Conservation (phyloP, 805 yeast genomes). For the Metschnikowia corniflorae region DNA sequence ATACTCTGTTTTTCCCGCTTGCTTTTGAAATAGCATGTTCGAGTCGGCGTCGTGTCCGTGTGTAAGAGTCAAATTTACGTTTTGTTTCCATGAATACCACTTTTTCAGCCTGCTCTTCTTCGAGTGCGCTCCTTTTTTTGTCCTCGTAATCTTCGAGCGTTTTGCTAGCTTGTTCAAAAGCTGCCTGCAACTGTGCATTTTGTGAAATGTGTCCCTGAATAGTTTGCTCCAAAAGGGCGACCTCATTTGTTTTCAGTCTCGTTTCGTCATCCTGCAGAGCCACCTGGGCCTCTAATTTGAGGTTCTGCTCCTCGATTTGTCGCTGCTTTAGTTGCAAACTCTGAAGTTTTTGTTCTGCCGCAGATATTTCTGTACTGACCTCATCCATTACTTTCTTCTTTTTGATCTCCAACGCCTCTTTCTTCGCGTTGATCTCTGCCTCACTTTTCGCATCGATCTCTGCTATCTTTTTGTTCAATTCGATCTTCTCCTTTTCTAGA, state of each 20-base stretch:
- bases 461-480: slow-evolving; percentile 1
- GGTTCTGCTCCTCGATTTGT: slow-evolving; percentile 1
- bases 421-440: background rate
- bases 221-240: slow-evolving; percentile 1
- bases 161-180: background rate
- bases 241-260: background rate
- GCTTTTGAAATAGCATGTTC: slow-evolving; percentile 44
- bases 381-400: background rate
- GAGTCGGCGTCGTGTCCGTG: slow-evolving; percentile 37
- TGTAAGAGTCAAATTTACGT: slow-evolving; percentile 28
- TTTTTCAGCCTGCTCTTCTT: slow-evolving; percentile 21
- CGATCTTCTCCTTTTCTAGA: background rate
- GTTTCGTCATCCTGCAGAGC: background rate
- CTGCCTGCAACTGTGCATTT: slow-evolving; percentile 3
- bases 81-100: slow-evolving; percentile 17
- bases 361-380: background rate
- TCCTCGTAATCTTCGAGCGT: background rate
- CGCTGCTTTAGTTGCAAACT: background rate
- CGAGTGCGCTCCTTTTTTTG: background rate
- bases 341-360: background rate
- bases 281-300: background rate
- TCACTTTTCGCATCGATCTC: background rate
- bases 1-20: slow-evolving; percentile 1
- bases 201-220: slow-evolving; percentile 18
- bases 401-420: background rate